Percentiles rank a stretch among this genome's conserved stretches.
Conservation (phyloP, 2,329 filamentous ascomycete genomes). For the Epichloe gansuensis region DNA sequence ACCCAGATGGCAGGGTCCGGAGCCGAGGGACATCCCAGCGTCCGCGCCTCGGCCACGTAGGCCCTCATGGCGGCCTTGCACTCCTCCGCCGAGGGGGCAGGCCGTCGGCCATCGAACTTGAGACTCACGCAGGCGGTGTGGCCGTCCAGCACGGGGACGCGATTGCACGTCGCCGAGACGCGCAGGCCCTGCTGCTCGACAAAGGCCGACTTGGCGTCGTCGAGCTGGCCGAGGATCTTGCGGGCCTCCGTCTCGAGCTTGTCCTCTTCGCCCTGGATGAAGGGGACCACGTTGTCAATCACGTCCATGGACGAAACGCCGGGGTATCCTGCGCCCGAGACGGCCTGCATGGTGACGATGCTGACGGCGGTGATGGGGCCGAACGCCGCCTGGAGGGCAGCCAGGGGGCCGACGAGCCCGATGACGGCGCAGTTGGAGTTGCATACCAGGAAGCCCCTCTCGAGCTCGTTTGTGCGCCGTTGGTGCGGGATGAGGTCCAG, state of each 20-base stretch:
- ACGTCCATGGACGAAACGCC: constrained; percentile 92
- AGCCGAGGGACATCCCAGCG: constrained; percentile 75
- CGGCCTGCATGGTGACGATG: constrained; percentile 89
- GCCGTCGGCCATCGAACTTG: constrained; percentile 57
- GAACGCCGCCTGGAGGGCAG: constrained; percentile 75
- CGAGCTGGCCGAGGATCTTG: constrained; percentile 79
- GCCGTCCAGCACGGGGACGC: constrained; percentile 88
- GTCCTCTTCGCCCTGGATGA: constrained; percentile 86
- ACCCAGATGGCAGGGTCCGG: constrained; percentile 73
- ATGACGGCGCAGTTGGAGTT: constrained; percentile 98
- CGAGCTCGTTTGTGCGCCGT: constrained; percentile 55
- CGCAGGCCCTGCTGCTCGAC: constrained; percentile 61
- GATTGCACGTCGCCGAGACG: constrained; percentile 81
- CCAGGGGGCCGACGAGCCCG: constrained; percentile 88
- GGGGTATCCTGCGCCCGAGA: constrained; percentile 85
- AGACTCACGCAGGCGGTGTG: constrained; percentile 92
- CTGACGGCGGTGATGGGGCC: constrained; percentile 64
- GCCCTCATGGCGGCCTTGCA: constrained; percentile 68
- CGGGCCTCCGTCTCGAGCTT: constrained; percentile 91
- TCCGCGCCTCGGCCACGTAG: constrained; percentile 73
- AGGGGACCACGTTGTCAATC: constrained; percentile 90
- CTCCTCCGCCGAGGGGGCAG: constrained; percentile 60
- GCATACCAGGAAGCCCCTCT: constrained; percentile 88
- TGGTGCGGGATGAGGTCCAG: constrained; percentile 85
- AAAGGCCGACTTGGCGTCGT: constrained; percentile 60